These are phyloP conservation scores for Cladosporium halotolerans DNA, from an alignment of 2,329 filamentous ascomycete genomes.

Conservation along the genomic window DNA sequence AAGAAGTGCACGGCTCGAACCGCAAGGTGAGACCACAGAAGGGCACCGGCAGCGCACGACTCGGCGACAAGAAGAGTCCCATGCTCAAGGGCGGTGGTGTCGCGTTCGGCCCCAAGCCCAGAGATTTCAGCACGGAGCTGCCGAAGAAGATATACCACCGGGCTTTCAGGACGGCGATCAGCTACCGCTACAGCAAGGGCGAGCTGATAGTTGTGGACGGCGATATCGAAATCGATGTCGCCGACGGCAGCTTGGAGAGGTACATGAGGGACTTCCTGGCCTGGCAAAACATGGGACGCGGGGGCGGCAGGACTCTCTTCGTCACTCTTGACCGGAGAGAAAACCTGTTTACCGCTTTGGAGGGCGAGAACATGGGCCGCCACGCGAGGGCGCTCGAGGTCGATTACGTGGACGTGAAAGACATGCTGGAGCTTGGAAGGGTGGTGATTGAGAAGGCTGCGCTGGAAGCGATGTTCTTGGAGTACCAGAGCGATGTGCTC, in stretches of 20 bases:
- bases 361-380: constrained; percentile 51
- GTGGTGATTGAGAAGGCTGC: constrained; percentile 81
- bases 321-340: constrained; percentile 59
- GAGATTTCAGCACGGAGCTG: constrained; percentile 80
- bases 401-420: constrained; percentile 90
- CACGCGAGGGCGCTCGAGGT: constrained; percentile 65
- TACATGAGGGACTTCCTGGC: constrained; percentile 64
- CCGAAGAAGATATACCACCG: constrained; percentile 90
- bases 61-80: constrained; percentile 75
- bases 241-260: constrained; percentile 35
- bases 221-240: constrained; percentile 60
- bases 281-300: constrained; percentile 62
- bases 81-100: constrained; percentile 81
- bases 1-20: constrained; percentile 75
- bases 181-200: constrained; percentile 80
- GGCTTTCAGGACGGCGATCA: constrained; percentile 89
- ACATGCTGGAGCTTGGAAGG: constrained; percentile 76
- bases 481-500: constrained; percentile 61
- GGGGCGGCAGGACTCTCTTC: constrained; percentile 65
- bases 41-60: constrained; percentile 71
- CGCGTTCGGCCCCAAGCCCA: constrained; percentile 79
- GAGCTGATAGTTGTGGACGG: constrained; percentile 83
- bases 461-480: constrained; percentile 65
- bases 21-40: constrained; percentile 83
- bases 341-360: constrained; percentile 61